Evolutionary conservation across 768 basidiomycete species (phyloP), one percentile per base, ranked within the genome.

Genomic region (Trametes sanguinea): DNA sequence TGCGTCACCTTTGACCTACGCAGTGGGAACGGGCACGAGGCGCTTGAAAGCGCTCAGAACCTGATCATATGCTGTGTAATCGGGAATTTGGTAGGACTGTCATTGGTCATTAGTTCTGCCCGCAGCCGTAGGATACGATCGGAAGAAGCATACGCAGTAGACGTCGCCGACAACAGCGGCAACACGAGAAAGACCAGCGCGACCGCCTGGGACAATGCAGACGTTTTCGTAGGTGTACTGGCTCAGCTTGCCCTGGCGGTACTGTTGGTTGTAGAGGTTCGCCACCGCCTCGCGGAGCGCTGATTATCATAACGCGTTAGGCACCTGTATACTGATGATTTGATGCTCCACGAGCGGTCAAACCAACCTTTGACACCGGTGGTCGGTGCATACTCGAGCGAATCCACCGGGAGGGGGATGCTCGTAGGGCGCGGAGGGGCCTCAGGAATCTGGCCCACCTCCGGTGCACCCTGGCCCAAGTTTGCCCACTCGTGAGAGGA

Each of bases 141-240:
- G 16, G 9, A 22, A 2, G 9, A 22, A 2, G 56, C 63, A 32
- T 47, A 64, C 61, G 55, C 87, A 88, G 67, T 92, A 94, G 54
- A 95, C 92, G 71, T 95, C 92, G 45, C 92, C 88, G 60, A 98
- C 84, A 52, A 98, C 95, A 14, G 95, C 92, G 13, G 95, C 94
- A 27, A 98, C 83, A 62, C 95, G 87, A 32, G 92, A 91, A 64
- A 98, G 81, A 10, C 95, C 95, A 2, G 95, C 81, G 57, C 94
- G 87, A 14, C 95, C 95, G 46, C 95, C 95, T 11, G 95, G 95
- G 0, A 97, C 95, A 67, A 98, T 96, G 69, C 92, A 94, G 11
- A 93, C 89, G 69, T 98, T 98, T 75, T 95, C 94, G 66, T 80
- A 90, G 1, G 93, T 95, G 73, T 97, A 98, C 67, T 95, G 82